phyloP scores from a whole-genome alignment of 176 grass and related monocot species.

The Bothriochloa decipiens region DNA sequence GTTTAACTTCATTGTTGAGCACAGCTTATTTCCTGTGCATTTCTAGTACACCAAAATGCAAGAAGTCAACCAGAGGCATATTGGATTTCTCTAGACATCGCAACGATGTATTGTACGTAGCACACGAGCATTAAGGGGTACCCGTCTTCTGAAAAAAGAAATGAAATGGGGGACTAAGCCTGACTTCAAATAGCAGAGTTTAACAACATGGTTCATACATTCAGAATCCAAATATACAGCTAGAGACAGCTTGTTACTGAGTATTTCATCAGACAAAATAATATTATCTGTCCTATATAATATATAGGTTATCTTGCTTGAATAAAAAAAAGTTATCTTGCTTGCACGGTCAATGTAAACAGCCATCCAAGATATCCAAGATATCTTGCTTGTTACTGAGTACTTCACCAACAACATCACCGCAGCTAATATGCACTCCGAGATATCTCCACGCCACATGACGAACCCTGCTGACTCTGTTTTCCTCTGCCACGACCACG shows the following conservation, averaged over 20 bases:
- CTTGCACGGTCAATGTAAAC: slow-evolving; percentile 9
- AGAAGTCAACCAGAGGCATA: not conserved
- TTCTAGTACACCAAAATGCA: too few species aligned
- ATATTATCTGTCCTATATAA: not conserved
- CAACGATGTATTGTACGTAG: too few species aligned
- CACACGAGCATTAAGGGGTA: too few species aligned
- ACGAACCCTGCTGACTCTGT: not conserved
- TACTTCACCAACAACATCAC: not conserved
- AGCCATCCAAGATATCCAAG: slow-evolving; percentile 30
- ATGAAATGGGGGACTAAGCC: too few species aligned
- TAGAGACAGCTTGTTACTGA: slow-evolving; percentile 12
- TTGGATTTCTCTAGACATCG: not conserved
- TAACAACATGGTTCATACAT: slow-evolving; percentile 13
- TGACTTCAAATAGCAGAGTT: not conserved
- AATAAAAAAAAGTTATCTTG: not conserved
- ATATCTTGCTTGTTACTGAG: too few species aligned
- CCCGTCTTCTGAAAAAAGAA: not conserved
- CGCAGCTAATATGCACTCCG: not conserved
- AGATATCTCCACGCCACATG: not conserved
- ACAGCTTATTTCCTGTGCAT: too few species aligned
- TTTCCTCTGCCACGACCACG: slow-evolving; percentile 20
- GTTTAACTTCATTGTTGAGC: too few species aligned
- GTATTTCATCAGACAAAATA: not conserved
- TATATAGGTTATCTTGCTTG: slow-evolving; percentile 1
- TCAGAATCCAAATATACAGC: slow-evolving; percentile 7